phyloP scores from a whole-genome alignment of 306 rosid species.

The Quercus alba region DNA sequence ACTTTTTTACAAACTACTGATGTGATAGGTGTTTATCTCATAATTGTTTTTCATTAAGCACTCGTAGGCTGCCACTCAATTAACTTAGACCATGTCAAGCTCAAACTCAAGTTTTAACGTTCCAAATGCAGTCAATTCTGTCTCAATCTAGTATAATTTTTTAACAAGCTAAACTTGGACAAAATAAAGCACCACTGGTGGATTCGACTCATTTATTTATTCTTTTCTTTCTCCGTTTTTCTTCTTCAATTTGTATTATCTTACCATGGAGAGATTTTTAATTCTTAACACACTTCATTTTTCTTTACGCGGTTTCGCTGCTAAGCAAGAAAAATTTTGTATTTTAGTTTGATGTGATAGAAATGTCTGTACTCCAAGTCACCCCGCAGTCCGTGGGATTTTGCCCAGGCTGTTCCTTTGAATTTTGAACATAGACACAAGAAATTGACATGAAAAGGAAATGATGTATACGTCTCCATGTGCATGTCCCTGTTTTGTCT shows the following conservation, averaged over 20 bases:
- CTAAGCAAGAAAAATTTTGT: conserved; percentile 13
- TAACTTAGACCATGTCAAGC: too few relatives aligned
- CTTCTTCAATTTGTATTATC: not conserved
- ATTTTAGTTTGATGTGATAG: conserved; percentile 33
- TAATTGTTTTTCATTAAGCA: too few relatives aligned
- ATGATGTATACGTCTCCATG: conserved; percentile 29
- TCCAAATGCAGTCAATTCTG: too few relatives aligned
- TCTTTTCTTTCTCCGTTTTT: not conserved
- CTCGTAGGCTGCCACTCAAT: too few relatives aligned
- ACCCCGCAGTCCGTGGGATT: conserved; percentile 30
- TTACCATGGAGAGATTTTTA: conserved; percentile 3
- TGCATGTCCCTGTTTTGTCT: conserved; percentile 35
- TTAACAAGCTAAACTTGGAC: too few relatives aligned
- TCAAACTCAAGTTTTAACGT: too few relatives aligned
- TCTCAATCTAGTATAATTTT: too few relatives aligned
- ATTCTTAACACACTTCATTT: too few relatives aligned
- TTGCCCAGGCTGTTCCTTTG: conserved; percentile 8
- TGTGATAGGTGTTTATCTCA: too few relatives aligned
- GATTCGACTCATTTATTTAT: too few relatives aligned
- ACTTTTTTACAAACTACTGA: too few relatives aligned
- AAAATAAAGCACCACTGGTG: too few relatives aligned
- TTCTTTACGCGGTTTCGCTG: conserved; percentile 40
- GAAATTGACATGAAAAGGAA: not conserved
- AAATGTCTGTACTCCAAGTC: not conserved
- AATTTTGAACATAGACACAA: conserved; percentile 8